phyloP scores from a whole-genome alignment of 768 basidiomycete genomes.

The Boletus vinaceobasis region DNA sequence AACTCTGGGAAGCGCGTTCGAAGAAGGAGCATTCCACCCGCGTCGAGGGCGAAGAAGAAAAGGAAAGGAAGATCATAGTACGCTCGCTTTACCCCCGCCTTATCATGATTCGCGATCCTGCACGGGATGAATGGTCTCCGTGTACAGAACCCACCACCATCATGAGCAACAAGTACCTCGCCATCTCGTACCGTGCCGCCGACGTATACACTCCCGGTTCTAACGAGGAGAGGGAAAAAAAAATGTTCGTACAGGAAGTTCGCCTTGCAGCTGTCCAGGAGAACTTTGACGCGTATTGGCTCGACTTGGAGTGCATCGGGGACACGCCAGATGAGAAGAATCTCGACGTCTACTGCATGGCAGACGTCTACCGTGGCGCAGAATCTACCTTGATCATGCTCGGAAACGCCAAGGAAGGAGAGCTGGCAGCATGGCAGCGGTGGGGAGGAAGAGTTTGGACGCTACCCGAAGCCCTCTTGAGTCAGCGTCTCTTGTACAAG shows the following conservation, averaged over 20 bases:
- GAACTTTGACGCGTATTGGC: background rate
- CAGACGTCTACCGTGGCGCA: background rate
- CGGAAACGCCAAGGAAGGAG: background rate
- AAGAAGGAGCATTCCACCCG: conserved; percentile 14
- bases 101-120: conserved; percentile 1
- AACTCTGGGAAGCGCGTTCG: conserved; percentile 23
- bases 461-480: conserved; percentile 13
- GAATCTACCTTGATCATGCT: background rate
- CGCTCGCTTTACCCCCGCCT: conserved; percentile 12
- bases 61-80: background rate
- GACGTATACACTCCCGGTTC: background rate
- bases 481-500: conserved; percentile 5
- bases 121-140: conserved; percentile 1
- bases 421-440: background rate
- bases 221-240: background rate
- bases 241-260: background rate
- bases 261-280: background rate
- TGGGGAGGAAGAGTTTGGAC: conserved; percentile 21
- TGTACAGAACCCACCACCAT: background rate
- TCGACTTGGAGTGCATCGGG: background rate
- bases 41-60: background rate
- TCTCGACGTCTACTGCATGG: background rate
- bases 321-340: background rate
- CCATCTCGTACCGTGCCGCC: background rate
- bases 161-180: background rate